Evolutionary conservation across 352 stramenopile species (phyloP), one percentile per base, ranked within the genome.

Genomic region (Phytophthora rubi): DNA sequence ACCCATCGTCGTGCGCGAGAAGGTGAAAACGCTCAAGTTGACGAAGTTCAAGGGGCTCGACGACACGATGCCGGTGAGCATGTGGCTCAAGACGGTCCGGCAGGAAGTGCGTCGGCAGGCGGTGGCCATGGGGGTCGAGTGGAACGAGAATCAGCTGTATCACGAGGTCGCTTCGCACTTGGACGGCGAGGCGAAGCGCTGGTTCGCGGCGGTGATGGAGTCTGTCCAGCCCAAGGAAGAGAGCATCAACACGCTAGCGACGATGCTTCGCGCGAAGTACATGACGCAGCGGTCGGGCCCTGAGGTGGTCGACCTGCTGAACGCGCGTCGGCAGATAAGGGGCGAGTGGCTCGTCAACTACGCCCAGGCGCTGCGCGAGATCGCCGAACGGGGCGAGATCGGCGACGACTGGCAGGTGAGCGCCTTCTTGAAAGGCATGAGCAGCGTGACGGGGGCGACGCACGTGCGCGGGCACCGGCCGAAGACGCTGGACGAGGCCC

Each of bases 41-140:
- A 23, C 16, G 30, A 59, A 65, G 23, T 65, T 49, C 32, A 52
- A 65, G 30, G 48, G 59, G 1, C 13, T 65, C 8, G 48, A 65
- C 23, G 59, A 45, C 48, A 32, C 47, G 0, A 52, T 65, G 37
- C 18, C 48, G 0, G 48, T 59, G 1, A 35, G 33, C 33, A 39
- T 39, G 33, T 39, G 33, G 33, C 33, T 39, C 7, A 39, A 39
- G 10, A 39, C 33, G n/a, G 57, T 53, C 10, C 33, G 33, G 10
- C 7, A 7, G 33, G 33, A 39, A 12, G 33, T 39, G 10, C 33
- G 32, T 23, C 53, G 53, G 0, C 53, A 59, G n/a, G 53, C 53
- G 6, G 51, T 44, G 26, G 30, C 51, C 10, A 48, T 59, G 53
- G 53, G 23, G 15, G 33, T 48, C 0, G 15, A 35, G 33, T 59